Evolutionary conservation across 768 basidiomycete genomes (phyloP).

Genomic region (Mycena epipterygia): DNA sequence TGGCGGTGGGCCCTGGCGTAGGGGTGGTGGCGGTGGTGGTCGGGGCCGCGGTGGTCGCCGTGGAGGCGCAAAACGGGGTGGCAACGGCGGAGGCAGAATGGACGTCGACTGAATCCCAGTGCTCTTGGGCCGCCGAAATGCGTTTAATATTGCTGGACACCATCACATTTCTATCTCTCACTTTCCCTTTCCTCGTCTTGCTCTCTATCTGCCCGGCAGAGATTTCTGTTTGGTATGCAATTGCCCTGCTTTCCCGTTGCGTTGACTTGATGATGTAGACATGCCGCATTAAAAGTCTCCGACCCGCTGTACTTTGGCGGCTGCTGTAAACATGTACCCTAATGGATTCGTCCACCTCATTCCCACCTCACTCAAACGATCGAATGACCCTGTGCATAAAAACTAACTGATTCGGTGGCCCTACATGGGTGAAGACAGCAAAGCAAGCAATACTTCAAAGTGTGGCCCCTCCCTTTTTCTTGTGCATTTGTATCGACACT

Average conservation of each 20-base stretch:
- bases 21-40: slow-evolving; percentile 40
- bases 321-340: slow-evolving; percentile 35
- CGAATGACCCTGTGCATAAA: slow-evolving; percentile 14
- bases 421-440: neutral
- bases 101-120: slow-evolving; percentile 61
- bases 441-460: slow-evolving; percentile 10
- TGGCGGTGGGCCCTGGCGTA: slow-evolving; percentile 50
- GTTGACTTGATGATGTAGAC: slow-evolving; percentile 32
- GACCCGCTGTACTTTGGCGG: slow-evolving; percentile 22
- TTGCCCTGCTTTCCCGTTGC: slow-evolving; percentile 34
- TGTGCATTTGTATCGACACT: neutral
- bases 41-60: slow-evolving; percentile 49
- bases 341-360: slow-evolving; percentile 31
- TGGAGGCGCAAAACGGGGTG: slow-evolving; percentile 54
- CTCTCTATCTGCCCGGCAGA: slow-evolving; percentile 28
- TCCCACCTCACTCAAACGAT: slow-evolving; percentile 18
- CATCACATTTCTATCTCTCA: slow-evolving; percentile 32
- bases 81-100: slow-evolving; percentile 60
- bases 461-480: neutral
- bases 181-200: slow-evolving; percentile 32
- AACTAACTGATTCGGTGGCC: slow-evolving; percentile 25
- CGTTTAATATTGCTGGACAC: slow-evolving; percentile 27
- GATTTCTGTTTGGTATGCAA: slow-evolving; percentile 28
- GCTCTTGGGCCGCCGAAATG: slow-evolving; percentile 3
- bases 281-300: slow-evolving; percentile 22